A percentile compares a stretch with the other conserved stretches of the same genome.
Conservation (phyloP, 2,329 filamentous ascomycete species). For the Chaetomiaceae sp. region DNA sequence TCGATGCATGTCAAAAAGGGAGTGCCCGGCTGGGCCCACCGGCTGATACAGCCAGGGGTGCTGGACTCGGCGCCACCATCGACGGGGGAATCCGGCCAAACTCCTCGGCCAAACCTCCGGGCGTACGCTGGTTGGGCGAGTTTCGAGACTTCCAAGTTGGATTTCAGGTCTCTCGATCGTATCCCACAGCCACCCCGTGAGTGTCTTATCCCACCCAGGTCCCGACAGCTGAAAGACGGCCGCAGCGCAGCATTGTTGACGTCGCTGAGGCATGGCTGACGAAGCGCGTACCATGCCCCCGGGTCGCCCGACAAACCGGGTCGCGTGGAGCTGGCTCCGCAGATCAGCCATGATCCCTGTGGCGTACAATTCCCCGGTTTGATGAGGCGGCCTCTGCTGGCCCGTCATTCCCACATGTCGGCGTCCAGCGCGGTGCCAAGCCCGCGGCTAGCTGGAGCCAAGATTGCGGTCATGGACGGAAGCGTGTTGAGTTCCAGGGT, state of each 20-base stretch:
- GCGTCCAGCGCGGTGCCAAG: slow-evolving; percentile 11
- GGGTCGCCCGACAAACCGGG: not conserved
- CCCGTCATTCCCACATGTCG: not conserved
- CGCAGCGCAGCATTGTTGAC: not conserved
- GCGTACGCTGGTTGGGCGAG: not conserved
- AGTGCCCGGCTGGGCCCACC: slow-evolving; percentile 9
- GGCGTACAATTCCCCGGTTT: not conserved
- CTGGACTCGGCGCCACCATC: slow-evolving; percentile 6
- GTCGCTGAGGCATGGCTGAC: not conserved
- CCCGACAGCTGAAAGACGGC: not conserved
- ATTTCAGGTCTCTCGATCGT: not conserved
- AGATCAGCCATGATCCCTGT: slow-evolving; percentile 8
- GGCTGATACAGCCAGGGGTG: not conserved
- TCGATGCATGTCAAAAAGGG: slow-evolving; percentile 6
- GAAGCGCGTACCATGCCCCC: not conserved
- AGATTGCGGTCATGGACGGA: not conserved
- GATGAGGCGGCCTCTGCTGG: not conserved
- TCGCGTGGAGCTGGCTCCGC: not conserved
- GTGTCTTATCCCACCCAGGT: not conserved
- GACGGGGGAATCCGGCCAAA: not conserved
- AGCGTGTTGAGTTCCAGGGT: not conserved
- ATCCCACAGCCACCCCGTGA: not conserved
- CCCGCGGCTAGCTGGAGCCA: not conserved
- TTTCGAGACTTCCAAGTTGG: not conserved
- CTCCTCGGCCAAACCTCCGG: slow-evolving; percentile 4